phyloP scores from a whole-genome alignment of 2,329 filamentous ascomycete species.

The Trematosphaeria pertusa region DNA sequence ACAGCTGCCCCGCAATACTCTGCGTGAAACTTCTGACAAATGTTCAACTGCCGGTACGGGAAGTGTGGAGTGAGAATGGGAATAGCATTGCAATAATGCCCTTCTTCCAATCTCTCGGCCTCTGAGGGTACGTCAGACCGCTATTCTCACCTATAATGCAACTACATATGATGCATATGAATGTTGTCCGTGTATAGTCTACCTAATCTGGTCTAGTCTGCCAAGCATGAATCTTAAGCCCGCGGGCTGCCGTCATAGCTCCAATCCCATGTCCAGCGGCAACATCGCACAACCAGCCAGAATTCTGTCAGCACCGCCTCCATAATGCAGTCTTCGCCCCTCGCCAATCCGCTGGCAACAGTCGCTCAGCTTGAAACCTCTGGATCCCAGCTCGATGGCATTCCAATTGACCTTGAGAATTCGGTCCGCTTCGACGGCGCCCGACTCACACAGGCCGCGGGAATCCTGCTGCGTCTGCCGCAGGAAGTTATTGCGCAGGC shows the following conservation, averaged over 20 bases:
- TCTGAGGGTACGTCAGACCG: too few species aligned
- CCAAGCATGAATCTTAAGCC: slow-evolving; percentile 5
- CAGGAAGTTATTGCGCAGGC: slow-evolving; percentile 87
- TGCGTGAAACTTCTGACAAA: too few species aligned
- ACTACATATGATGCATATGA: too few species aligned
- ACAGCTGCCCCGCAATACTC: too few species aligned
- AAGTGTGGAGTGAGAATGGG: too few species aligned
- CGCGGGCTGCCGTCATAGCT: slow-evolving; percentile 12
- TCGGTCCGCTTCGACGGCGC: slow-evolving; percentile 74
- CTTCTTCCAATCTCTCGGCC: too few species aligned
- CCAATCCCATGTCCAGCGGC: slow-evolving; percentile 1
- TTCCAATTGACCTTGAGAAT: slow-evolving; percentile 74
- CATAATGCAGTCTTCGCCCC: slow-evolving; percentile 40
- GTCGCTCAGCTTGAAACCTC: slow-evolving; percentile 70
- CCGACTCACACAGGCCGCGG: slow-evolving; percentile 77
- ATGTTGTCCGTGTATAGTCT: background rate
- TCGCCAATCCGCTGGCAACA: slow-evolving; percentile 76
- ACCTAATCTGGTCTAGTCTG: slow-evolving; percentile 5
- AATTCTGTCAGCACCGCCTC: background rate
- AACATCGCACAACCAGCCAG: slow-evolving; percentile 1
- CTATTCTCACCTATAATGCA: background rate
- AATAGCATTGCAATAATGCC: too few species aligned
- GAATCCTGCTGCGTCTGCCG: slow-evolving; percentile 80
- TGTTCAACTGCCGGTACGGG: too few species aligned
- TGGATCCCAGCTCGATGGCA: slow-evolving; percentile 61